Evolutionary conservation across 306 rosid genomes (phyloP).

Genomic region (Castanea sativa): DNA sequence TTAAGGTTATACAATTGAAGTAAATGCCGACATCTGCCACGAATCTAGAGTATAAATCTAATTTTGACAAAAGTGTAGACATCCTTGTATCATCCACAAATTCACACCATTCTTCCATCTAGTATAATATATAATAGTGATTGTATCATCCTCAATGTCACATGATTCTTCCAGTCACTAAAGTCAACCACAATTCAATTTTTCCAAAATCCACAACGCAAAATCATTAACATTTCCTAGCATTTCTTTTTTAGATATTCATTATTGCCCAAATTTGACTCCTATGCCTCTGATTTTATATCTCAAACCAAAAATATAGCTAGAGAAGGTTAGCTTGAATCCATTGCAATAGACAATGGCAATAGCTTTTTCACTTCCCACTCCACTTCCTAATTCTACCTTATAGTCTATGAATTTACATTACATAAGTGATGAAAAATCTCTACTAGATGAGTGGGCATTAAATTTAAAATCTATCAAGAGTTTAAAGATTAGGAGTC

Average conservation of each 20-base stretch:
- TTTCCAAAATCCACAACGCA: too few relatives aligned
- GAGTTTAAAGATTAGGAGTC: too few relatives aligned
- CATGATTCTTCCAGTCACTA: background rate
- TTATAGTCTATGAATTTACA: too few relatives aligned
- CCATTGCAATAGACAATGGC: background rate
- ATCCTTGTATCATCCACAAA: background rate
- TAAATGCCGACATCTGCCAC: background rate
- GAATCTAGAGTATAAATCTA: background rate
- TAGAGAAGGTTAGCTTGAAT: background rate
- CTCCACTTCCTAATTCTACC: too few relatives aligned
- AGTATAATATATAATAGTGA: background rate
- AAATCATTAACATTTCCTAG: background rate
- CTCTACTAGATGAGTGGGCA: too few relatives aligned
- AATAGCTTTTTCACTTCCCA: too few relatives aligned
- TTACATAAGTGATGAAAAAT: too few relatives aligned
- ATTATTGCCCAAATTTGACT: background rate
- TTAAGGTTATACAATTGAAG: background rate
- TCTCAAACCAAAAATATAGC: background rate
- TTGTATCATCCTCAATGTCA: background rate
- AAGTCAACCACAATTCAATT: background rate
- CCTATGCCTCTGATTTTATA: slow-evolving; percentile 18
- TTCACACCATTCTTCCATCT: background rate
- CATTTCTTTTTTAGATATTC: background rate
- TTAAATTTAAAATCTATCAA: too few relatives aligned
- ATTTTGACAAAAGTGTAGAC: background rate